These are phyloP conservation scores for Hypoxylon sp. DNA, from an alignment of 2,329 filamentous ascomycete genomes.

Conservation along the genomic window DNA sequence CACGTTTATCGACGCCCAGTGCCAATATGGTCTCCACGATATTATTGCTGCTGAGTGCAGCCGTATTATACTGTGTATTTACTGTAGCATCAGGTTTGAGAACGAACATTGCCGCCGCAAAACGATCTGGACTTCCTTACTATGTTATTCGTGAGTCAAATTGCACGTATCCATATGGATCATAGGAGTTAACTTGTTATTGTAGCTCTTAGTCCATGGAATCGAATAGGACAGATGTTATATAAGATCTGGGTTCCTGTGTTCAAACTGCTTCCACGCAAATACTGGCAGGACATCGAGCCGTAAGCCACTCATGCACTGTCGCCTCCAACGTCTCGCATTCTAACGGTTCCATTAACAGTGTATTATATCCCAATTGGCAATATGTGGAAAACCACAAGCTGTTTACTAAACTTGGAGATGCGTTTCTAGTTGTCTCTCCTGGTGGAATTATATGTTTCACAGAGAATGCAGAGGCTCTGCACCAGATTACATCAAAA, in stretches of 20 bases:
- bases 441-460: conserved; percentile 62
- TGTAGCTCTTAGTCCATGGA: conserved; percentile 59
- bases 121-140: conserved; percentile 61
- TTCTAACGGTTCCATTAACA: conserved; percentile 51
- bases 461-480: conserved; percentile 70
- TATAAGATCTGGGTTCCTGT: conserved; percentile 63
- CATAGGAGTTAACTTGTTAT: conserved; percentile 15
- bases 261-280: conserved; percentile 62
- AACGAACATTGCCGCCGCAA: conserved; percentile 59
- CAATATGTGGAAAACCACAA: conserved; percentile 63
- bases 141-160: conserved; percentile 60
- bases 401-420: conserved; percentile 66
- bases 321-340: not conserved
- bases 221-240: conserved; percentile 64
- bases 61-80: conserved; percentile 49
- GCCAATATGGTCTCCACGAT: conserved; percentile 50
- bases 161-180: not conserved
- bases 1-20: conserved; percentile 1
- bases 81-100: conserved; percentile 48
- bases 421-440: conserved; percentile 71
- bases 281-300: conserved; percentile 66
- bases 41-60: conserved; percentile 46
- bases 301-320: conserved; percentile 56
- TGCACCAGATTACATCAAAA: conserved; percentile 70
- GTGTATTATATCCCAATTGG: conserved; percentile 65